Evolutionary conservation across 2,329 filamentous ascomycete species (phyloP).

Genomic region (Sporothrix humicola): DNA sequence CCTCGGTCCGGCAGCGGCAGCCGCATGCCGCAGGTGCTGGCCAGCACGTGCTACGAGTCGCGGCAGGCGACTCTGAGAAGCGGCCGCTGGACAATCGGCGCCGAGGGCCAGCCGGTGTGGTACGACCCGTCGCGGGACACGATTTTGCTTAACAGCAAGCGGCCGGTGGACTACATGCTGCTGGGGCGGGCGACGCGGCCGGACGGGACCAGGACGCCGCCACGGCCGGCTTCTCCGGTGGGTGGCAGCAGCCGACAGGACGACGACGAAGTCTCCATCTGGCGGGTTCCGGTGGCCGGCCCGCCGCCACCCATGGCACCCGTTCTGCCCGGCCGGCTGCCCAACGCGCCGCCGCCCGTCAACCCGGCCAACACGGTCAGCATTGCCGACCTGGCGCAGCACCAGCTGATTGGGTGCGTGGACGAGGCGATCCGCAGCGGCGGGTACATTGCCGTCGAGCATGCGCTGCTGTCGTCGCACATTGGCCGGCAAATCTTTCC

Average conservation of each 20-base stretch:
- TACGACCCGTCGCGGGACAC: constrained; percentile 32
- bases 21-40: constrained; percentile 25
- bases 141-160: constrained; percentile 31
- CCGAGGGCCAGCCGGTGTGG: constrained; percentile 28
- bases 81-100: constrained; percentile 31
- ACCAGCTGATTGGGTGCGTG: constrained; percentile 13
- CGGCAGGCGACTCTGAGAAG: neutral
- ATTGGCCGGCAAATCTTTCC: constrained; percentile 24
- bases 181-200: neutral
- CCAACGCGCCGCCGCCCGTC: neutral
- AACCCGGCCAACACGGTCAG: neutral
- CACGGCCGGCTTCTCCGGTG: neutral
- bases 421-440: constrained; percentile 22
- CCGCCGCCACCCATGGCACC: neutral
- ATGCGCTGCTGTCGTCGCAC: constrained; percentile 11
- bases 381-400: neutral
- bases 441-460: constrained; percentile 15
- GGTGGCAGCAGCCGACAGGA: no score
- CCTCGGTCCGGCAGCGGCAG: neutral
- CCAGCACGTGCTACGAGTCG: constrained; percentile 27
- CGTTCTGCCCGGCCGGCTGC: neutral
- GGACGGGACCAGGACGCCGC: neutral
- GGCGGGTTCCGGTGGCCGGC: neutral
- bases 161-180: neutral
- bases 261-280: neutral